phyloP scores from a whole-genome alignment of 1,284 basidiomycete species.

The Leccinum pachyderme region DNA sequence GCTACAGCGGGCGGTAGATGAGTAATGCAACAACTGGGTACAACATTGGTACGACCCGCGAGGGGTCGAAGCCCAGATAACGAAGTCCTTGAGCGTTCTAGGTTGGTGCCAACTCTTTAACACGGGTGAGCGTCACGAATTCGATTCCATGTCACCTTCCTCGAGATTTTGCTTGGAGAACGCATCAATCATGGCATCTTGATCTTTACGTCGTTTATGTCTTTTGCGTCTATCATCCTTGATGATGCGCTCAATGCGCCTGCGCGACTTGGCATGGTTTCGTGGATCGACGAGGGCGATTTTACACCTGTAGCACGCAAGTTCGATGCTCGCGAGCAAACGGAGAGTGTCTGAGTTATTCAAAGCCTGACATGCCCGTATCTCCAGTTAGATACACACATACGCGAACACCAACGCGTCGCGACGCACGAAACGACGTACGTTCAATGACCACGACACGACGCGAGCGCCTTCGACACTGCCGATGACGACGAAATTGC shows the following conservation, averaged over 20 bases:
- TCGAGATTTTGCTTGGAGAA: conserved; percentile 63
- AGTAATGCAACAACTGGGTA: conserved; percentile 23
- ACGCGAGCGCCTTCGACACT: conserved; percentile 69
- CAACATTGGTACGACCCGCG: conserved; percentile 5
- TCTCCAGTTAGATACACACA: conserved; percentile 8
- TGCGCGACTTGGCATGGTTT: conserved; percentile 57
- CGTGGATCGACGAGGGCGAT: conserved; percentile 63
- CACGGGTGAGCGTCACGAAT: conserved; percentile 17
- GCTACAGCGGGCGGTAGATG: conserved; percentile 20
- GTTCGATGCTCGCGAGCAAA: conserved; percentile 74
- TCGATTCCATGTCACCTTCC: conserved; percentile 30
- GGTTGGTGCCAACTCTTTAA: conserved; percentile 5
- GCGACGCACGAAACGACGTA: conserved; percentile 32
- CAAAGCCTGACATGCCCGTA: conserved; percentile 49
- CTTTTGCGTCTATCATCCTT: conserved; percentile 76
- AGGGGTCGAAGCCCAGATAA: conserved; percentile 8
- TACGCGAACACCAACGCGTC: not conserved
- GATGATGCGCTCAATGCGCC: conserved; percentile 71
- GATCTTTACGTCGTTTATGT: conserved; percentile 75
- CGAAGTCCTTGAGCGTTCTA: conserved; percentile 13
- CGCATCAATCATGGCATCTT: conserved; percentile 74
- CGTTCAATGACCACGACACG: conserved; percentile 82
- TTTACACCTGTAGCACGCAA: conserved; percentile 74
- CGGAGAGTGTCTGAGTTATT: conserved; percentile 79
- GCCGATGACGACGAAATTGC: conserved; percentile 79